These are phyloP conservation scores for Leishmania gerbilli DNA, from an alignment of 208 protist species.

Conservation along the genomic window DNA sequence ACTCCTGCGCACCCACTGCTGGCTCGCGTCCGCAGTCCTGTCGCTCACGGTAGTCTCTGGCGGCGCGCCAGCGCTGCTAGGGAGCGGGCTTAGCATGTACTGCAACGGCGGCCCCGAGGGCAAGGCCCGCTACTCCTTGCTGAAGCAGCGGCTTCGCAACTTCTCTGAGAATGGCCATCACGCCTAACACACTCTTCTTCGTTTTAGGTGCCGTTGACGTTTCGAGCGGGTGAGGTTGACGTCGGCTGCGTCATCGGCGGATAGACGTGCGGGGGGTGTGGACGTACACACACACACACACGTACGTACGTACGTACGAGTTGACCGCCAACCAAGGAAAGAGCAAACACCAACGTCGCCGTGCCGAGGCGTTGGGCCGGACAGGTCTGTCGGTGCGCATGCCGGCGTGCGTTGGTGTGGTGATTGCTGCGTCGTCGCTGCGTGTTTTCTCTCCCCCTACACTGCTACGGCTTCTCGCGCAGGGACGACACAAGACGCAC, in stretches of 20 bases:
- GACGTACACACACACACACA: too few species aligned
- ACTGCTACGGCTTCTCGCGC: too few species aligned
- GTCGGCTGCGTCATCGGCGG: not conserved
- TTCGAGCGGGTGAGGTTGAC: too few species aligned
- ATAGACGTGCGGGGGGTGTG: too few species aligned
- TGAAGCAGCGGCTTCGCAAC: slow-evolving; percentile 44
- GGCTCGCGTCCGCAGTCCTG: slow-evolving; percentile 16
- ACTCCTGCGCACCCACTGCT: slow-evolving; percentile 27
- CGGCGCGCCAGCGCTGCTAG: slow-evolving; percentile 45
- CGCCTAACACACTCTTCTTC: not conserved
- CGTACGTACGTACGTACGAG: too few species aligned
- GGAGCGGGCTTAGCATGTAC: slow-evolving; percentile 33
- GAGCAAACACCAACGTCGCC: too few species aligned
- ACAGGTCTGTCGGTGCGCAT: too few species aligned
- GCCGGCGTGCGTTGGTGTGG: not conserved
- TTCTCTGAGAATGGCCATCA: slow-evolving; percentile 7
- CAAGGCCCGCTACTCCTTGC: slow-evolving; percentile 33
- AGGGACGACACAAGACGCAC: too few species aligned
- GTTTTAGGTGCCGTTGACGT: not conserved
- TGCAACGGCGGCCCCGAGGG: slow-evolving; percentile 29
- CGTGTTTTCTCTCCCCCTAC: not conserved
- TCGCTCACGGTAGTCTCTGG: slow-evolving; percentile 42
- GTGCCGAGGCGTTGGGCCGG: too few species aligned
- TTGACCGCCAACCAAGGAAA: too few species aligned
- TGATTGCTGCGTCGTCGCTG: not conserved